These are phyloP conservation scores for Knufia petricola DNA, from an alignment of 2,329 filamentous ascomycete species.

Conservation along the genomic window DNA sequence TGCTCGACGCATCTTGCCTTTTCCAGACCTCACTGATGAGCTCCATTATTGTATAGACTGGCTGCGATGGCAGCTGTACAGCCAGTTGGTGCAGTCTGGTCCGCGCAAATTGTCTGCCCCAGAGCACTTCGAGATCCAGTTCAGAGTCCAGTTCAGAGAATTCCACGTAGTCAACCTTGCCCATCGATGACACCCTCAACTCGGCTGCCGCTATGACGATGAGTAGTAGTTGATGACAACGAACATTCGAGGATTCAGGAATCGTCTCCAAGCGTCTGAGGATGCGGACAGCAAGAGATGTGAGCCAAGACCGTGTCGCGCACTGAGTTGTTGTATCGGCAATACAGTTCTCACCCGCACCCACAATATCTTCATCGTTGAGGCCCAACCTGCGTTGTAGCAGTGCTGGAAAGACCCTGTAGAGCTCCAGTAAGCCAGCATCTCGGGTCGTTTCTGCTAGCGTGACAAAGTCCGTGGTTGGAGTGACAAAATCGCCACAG, in stretches of 20 bases:
- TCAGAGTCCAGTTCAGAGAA: neutral
- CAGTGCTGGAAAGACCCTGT: slow-evolving; percentile 43
- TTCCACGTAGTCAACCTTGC: neutral
- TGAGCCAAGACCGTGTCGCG: slow-evolving; percentile 34
- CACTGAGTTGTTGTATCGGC: slow-evolving; percentile 1
- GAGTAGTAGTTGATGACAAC: slow-evolving; percentile 44
- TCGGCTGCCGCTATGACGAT: slow-evolving; percentile 43
- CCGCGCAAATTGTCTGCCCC: slow-evolving; percentile 33
- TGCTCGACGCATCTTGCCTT: neutral
- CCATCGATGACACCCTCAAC: slow-evolving; percentile 34
- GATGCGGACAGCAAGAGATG: slow-evolving; percentile 42
- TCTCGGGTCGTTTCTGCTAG: slow-evolving; percentile 46
- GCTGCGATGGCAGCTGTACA: neutral
- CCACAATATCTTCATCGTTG: slow-evolving; percentile 1
- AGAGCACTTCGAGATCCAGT: neutral
- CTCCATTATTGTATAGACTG: neutral
- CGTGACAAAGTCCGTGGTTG: slow-evolving; percentile 44
- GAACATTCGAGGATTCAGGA: slow-evolving; percentile 43
- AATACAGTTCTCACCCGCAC: neutral
- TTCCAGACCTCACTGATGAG: neutral
- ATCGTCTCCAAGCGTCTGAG: slow-evolving; percentile 41
- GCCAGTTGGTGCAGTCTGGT: slow-evolving; percentile 35
- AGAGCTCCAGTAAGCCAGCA: slow-evolving; percentile 45
- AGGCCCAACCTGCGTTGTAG: slow-evolving; percentile 37
- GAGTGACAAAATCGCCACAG: slow-evolving; percentile 43